Evolutionary conservation across 495 filamentous ascomycete species (phyloP).

Genomic region (Astrothelium macrocarpum): DNA sequence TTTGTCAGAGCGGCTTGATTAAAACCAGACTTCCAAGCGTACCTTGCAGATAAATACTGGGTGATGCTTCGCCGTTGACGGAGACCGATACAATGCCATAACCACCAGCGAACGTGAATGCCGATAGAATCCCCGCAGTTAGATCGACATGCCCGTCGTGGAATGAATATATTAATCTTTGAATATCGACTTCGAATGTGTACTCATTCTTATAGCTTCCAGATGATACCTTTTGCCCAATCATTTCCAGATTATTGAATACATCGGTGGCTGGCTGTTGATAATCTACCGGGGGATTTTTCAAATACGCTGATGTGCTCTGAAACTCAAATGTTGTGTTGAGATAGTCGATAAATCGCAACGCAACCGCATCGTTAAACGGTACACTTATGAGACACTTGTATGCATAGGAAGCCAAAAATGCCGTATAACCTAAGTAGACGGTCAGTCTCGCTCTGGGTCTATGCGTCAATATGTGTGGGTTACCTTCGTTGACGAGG

Average conservation of each 20-base stretch:
- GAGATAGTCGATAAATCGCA: constrained; percentile 44
- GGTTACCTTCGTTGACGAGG: neutral
- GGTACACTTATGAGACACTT: constrained; percentile 47
- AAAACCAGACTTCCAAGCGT: constrained; percentile 1
- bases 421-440: too few relatives aligned
- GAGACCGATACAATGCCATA: constrained; percentile 40
- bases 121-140: constrained; percentile 32
- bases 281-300: constrained; percentile 46
- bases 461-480: too few relatives aligned
- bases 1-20: neutral
- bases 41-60: constrained; percentile 37
- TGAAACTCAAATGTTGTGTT: constrained; percentile 50
- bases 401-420: constrained; percentile 28
- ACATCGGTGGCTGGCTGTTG: constrained; percentile 46
- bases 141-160: constrained; percentile 42
- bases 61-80: constrained; percentile 39
- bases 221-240: constrained; percentile 34
- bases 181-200: constrained; percentile 42
- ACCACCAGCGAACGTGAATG: constrained; percentile 40
- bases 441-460: too few relatives aligned
- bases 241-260: constrained; percentile 34
- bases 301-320: constrained; percentile 45
- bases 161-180: constrained; percentile 32
- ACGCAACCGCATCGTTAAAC: constrained; percentile 43
- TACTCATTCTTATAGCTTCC: constrained; percentile 40